These are phyloP conservation scores for Fusarium pininemorale DNA, from an alignment of 2,329 filamentous ascomycete genomes.

Conservation along the genomic window DNA sequence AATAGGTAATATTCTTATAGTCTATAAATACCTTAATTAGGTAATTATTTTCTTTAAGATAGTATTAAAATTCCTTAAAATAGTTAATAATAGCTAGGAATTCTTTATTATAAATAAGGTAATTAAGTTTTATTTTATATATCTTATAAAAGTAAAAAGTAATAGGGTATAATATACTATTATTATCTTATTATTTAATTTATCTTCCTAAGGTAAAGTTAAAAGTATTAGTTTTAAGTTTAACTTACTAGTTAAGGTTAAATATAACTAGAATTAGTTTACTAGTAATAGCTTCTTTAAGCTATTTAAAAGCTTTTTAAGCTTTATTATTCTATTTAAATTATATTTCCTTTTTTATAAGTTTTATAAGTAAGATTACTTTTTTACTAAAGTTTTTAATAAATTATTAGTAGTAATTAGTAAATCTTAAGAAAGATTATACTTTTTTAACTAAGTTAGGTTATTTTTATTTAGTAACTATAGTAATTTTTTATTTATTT, in stretches of 20 bases:
- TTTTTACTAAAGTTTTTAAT: constrained; percentile 24
- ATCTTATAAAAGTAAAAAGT: too few species aligned
- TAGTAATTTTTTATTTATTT: constrained; percentile 22
- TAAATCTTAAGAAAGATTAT: constrained; percentile 24
- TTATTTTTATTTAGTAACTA: neutral
- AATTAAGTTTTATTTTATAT: too few species aligned
- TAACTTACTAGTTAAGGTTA: neutral
- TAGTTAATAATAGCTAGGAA: too few species aligned
- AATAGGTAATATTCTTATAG: too few species aligned
- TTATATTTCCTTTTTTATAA: constrained; percentile 4
- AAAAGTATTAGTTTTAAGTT: too few species aligned
- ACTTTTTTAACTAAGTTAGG: constrained; percentile 14
- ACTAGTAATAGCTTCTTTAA: neutral
- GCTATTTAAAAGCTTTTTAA: neutral
- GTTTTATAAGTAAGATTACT: neutral
- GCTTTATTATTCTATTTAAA: neutral
- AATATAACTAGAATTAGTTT: neutral
- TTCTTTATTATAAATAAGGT: too few species aligned
- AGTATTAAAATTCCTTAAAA: too few species aligned
- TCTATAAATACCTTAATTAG: too few species aligned
- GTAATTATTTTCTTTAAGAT: too few species aligned
- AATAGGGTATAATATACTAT: too few species aligned
- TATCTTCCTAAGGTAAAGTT: too few species aligned
- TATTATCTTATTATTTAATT: too few species aligned
- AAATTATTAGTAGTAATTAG: constrained; percentile 31